phyloP scores from a whole-genome alignment of 768 basidiomycete genomes.

The Gloeopeniophorella convolvens region DNA sequence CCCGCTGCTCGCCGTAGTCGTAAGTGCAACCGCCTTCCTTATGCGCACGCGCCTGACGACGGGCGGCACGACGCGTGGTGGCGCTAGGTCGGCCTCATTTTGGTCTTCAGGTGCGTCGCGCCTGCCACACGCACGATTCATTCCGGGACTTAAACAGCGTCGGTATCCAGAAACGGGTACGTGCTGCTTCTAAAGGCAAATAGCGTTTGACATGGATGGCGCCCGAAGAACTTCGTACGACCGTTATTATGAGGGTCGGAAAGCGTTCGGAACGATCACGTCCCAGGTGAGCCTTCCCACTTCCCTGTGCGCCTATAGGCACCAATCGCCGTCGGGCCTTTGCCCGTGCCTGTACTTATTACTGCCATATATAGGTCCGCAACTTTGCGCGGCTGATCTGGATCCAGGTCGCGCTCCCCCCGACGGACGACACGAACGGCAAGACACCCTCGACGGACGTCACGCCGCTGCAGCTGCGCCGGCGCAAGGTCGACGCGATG shows the following conservation, averaged over 20 bases:
- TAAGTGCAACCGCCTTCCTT: conserved; percentile 32
- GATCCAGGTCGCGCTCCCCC: conserved; percentile 69
- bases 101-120: conserved; percentile 74
- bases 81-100: conserved; percentile 75
- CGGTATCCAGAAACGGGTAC: conserved; percentile 53
- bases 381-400: conserved; percentile 75
- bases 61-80: not conserved
- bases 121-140: not conserved
- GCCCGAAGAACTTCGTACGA: conserved; percentile 75
- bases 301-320: not conserved
- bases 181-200: not conserved
- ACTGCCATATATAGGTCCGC: conserved; percentile 45
- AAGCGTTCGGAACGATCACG: conserved; percentile 66
- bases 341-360: too few species aligned
- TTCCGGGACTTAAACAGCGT: not conserved
- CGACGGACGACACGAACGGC: conserved; percentile 45
- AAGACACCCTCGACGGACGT: conserved; percentile 43
- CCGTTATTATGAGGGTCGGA: conserved; percentile 85
- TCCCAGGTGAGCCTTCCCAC: conserved; percentile 42
- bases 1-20: conserved; percentile 85
- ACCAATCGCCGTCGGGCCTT: conserved; percentile 8
- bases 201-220: not conserved
- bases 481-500: conserved; percentile 63
- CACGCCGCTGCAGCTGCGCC: conserved; percentile 47
- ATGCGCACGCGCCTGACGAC: not conserved